Evolutionary conservation across 192 early-diverging fungal species (phyloP).

Genomic region (Gigaspora rosea): DNA sequence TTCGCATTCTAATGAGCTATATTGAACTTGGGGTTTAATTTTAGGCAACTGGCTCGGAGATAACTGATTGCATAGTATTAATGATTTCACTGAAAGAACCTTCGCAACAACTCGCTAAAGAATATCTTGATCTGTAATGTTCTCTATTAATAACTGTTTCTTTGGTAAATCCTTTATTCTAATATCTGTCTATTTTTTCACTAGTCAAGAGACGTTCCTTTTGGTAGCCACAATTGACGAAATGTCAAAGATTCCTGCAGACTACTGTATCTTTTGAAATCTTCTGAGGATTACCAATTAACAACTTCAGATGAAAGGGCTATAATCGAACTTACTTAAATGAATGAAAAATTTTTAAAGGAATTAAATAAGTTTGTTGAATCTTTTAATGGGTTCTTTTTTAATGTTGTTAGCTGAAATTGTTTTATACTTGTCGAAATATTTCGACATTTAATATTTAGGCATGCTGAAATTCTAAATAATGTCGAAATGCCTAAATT

Average conservation of each 20-base stretch:
- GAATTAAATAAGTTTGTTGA: constrained; percentile 53
- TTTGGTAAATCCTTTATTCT: not conserved
- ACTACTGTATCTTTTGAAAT: not conserved
- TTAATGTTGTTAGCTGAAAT: too few relatives aligned
- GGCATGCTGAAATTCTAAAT: too few relatives aligned
- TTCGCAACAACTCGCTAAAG: constrained; percentile 39
- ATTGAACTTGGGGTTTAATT: not conserved
- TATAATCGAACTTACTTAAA: constrained; percentile 30
- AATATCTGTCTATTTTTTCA: not conserved
- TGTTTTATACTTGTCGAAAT: too few relatives aligned
- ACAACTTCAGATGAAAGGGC: not conserved
- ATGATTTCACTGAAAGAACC: constrained; percentile 51
- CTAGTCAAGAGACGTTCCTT: constrained; percentile 36
- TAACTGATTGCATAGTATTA: constrained; percentile 53
- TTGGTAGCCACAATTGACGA: constrained; percentile 20
- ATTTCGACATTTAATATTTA: too few relatives aligned
- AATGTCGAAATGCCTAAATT: too few relatives aligned
- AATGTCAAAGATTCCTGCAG: not conserved
- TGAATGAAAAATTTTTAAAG: constrained; percentile 48
- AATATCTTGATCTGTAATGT: constrained; percentile 52
- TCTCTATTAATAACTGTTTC: not conserved
- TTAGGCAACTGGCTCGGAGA: constrained; percentile 47
- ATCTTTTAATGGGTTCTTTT: constrained; percentile 48
- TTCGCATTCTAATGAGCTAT: too few relatives aligned
- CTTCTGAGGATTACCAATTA: too few relatives aligned